Conservation (phyloP, 1,284 basidiomycete genomes). For the Austropuccinia psidii region DNA sequence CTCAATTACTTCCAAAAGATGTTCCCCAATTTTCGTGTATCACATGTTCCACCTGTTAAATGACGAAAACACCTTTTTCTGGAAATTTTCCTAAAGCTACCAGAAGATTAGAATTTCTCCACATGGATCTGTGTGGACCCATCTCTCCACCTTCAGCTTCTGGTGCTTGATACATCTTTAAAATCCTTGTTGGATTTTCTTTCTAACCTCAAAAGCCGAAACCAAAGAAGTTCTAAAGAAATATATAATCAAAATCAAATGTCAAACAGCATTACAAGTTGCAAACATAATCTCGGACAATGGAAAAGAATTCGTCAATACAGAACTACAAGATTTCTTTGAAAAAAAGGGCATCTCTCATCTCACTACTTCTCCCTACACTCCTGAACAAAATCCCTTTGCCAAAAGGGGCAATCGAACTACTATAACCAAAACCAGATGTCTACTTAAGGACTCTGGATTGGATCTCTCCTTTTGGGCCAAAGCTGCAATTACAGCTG, state of each 20-base stretch:
- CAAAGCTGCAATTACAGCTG: neutral
- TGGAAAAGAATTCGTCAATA: conserved; percentile 6
- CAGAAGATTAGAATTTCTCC: neutral
- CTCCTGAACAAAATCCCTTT: conserved; percentile 4
- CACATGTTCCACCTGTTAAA: neutral
- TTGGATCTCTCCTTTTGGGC: neutral
- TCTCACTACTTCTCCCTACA: neutral
- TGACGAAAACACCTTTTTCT: neutral
- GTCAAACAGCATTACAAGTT: too few relatives aligned
- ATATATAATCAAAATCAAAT: too few relatives aligned
- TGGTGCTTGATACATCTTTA: neutral
- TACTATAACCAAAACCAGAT: neutral
- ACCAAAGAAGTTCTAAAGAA: neutral
- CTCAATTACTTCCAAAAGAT: neutral
- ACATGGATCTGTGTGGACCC: conserved; percentile 3
- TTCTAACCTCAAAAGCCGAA: neutral
- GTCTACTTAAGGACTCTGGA: neutral
- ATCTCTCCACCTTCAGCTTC: neutral
- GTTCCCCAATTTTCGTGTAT: neutral
- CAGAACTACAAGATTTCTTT: neutral
- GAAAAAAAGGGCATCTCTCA: neutral
- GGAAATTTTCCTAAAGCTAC: neutral
- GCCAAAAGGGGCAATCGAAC: neutral
- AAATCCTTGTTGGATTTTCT: neutral
- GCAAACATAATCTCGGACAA: neutral